Base-by-base conservation (phyloP, 345 rosid species). In the Pseudoturritis turrita region DNA sequence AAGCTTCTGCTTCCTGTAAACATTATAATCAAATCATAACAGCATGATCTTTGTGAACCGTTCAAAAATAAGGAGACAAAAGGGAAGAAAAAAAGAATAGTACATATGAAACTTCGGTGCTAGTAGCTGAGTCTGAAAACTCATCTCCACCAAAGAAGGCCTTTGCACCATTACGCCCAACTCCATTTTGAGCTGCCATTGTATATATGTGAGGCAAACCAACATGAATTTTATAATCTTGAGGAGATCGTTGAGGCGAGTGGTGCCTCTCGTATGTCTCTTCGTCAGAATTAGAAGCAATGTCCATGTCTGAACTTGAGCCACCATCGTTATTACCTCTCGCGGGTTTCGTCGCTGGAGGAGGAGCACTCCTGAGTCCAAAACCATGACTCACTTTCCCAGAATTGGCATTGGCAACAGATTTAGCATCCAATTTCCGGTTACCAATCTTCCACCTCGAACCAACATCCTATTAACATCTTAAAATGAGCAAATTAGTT, bases 221-320 rank as follows among this genome's bases (percentile, higher is more conserved):
- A 80, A 26, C 62, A 56, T 45, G 65, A 74, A 45, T 53, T 71
- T 33, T 78, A 58, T 62, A 80, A 82, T 88, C 88, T 69, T 73
- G 91, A 37, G 92, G 85, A 40, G 87, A 88, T 3, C 80, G 83
- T 55, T 83, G 86, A 26, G 83, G 78, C 0, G 88, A 82, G 68
- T 77, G 76, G 6, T 62, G 74, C 47, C 76, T 71, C 19, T 81
- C 76, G 74, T 61, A 74, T 17, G 67, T 74, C 45, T 81, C 87
- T 59, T 93, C 96, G 50, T 87, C 94, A 0, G 91, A 87, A 69
- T 86, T 86, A 26, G 89, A 78, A 12, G 81, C 47, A 73, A 72
- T 81, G 58, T 86, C 89, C 85, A 83, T 87, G 58, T 90, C 93
- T 15, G 98, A 88, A 50, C 75, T 88, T 3, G 86, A 81, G 15